phyloP scores from a whole-genome alignment of 352 stramenopile species.

The Phytophthora multivora region DNA sequence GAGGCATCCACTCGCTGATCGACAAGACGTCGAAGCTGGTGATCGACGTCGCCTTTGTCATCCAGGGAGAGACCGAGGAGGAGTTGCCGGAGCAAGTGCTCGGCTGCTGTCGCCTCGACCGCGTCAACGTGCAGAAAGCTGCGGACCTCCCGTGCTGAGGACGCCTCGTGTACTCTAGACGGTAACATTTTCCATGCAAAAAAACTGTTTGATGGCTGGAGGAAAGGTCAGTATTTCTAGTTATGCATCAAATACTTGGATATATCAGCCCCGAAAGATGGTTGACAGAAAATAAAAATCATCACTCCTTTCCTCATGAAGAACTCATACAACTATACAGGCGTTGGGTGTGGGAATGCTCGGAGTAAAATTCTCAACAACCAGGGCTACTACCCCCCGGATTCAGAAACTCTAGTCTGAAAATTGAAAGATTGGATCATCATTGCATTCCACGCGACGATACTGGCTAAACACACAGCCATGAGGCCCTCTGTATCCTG shows the following conservation, averaged over 20 bases:
- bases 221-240: slow-evolving; percentile 84
- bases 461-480: not conserved
- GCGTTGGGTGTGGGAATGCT: slow-evolving; percentile 58
- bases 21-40: slow-evolving; percentile 82
- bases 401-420: slow-evolving; percentile 94
- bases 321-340: not conserved
- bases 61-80: slow-evolving; percentile 88
- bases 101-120: slow-evolving; percentile 81
- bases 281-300: slow-evolving; percentile 84
- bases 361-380: slow-evolving; percentile 76
- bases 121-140: slow-evolving; percentile 68
- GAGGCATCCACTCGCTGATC: slow-evolving; percentile 77
- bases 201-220: slow-evolving; percentile 3
- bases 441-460: slow-evolving; percentile 55
- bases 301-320: slow-evolving; percentile 75
- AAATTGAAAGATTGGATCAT: slow-evolving; percentile 82
- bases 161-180: slow-evolving; percentile 18
- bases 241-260: slow-evolving; percentile 84
- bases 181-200: not conserved
- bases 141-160: slow-evolving; percentile 49
- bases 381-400: slow-evolving; percentile 85
- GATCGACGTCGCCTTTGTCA: slow-evolving; percentile 88
- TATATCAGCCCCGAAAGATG: slow-evolving; percentile 92
- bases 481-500: not conserved
- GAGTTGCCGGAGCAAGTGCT: slow-evolving; percentile 88